Conservation (phyloP, 441 rosid species). For the Populus hybrid region DNA sequence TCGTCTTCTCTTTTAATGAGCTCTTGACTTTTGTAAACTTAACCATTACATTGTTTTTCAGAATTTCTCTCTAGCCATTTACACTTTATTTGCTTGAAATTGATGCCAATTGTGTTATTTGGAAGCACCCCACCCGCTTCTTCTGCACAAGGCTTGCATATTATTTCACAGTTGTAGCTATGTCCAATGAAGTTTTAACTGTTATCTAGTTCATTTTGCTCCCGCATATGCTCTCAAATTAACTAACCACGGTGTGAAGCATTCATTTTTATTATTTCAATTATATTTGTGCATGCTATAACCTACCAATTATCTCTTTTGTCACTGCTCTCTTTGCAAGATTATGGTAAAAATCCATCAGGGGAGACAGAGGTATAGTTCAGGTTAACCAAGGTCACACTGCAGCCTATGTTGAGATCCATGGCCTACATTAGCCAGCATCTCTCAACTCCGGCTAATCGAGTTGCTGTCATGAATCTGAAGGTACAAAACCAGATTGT, state of each 20-base stretch:
- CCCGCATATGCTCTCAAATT: slow-evolving; percentile 2
- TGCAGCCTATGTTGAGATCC: slow-evolving; percentile 67
- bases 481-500: no score
- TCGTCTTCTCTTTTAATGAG: no score
- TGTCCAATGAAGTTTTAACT: slow-evolving; percentile 1
- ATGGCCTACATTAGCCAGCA: slow-evolving; percentile 57
- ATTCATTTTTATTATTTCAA: not conserved
- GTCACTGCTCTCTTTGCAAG: slow-evolving; percentile 43
- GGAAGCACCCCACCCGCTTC: not conserved
- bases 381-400: slow-evolving; percentile 54
- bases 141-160: not conserved
- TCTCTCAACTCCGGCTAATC: no score
- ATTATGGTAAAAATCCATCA: slow-evolving; percentile 52
- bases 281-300: not conserved
- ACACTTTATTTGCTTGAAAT: no score
- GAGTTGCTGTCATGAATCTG: no score
- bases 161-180: not conserved
- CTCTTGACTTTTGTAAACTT: no score
- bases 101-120: no score
- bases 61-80: no score
- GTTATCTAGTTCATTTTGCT: slow-evolving; percentile 6
- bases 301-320: slow-evolving; percentile 1
- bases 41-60: no score
- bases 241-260: not conserved
- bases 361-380: slow-evolving; percentile 62